These are phyloP conservation scores for Vanrija sp. DNA, from an alignment of 1,284 basidiomycete species.

Conservation along the genomic window DNA sequence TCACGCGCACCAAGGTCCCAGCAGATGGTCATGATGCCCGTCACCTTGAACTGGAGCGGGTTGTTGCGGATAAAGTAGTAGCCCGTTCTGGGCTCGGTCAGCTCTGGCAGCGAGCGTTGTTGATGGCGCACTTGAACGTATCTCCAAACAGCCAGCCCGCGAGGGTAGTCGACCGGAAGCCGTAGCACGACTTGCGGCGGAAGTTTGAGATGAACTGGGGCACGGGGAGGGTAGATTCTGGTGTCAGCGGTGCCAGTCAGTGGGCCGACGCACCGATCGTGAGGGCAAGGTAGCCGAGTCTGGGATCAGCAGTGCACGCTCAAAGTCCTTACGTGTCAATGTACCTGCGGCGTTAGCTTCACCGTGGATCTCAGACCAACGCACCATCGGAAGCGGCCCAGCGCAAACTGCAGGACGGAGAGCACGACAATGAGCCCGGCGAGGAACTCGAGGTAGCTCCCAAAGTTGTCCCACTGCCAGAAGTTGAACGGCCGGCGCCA, in stretches of 20 bases:
- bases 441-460: conserved; percentile 53
- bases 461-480: conserved; percentile 51
- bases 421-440: conserved; percentile 49
- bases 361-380: conserved; percentile 5
- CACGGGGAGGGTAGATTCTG: conserved; percentile 54
- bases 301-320: conserved; percentile 20
- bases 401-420: conserved; percentile 35
- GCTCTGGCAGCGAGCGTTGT: neutral
- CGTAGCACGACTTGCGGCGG: conserved; percentile 51
- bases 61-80: conserved; percentile 52
- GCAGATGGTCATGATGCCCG: conserved; percentile 46
- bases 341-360: conserved; percentile 26
- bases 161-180: conserved; percentile 52
- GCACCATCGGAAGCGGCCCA: conserved; percentile 44
- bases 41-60: conserved; percentile 51
- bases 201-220: conserved; percentile 55
- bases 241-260: neutral
- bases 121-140: conserved; percentile 42
- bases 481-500: conserved; percentile 44
- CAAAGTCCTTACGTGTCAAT: conserved; percentile 36
- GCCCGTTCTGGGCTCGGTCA: conserved; percentile 30
- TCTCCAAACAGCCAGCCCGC: conserved; percentile 51
- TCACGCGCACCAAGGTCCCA: conserved; percentile 41
- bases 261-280: conserved; percentile 42
- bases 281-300: conserved; percentile 53